phyloP scores from a whole-genome alignment of 495 filamentous ascomycete genomes.

The Xylaria cubensis region DNA sequence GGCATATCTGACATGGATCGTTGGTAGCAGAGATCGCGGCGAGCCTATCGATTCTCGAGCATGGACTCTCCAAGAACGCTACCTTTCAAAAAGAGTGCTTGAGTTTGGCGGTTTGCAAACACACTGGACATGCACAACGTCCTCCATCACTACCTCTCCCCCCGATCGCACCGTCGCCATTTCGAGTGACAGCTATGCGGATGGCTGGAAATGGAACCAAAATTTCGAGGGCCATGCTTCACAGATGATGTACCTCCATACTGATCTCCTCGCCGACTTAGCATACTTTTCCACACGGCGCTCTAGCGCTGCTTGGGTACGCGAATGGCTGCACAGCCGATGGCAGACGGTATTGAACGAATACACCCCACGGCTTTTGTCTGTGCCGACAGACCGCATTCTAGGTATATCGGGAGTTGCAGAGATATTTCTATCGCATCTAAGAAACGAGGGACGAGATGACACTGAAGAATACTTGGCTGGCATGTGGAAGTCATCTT shows the following conservation, averaged over 20 bases:
- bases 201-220: conserved; percentile 1
- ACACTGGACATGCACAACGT: background rate
- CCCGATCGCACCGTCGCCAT: background rate
- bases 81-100: background rate
- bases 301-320: background rate
- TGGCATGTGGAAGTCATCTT: background rate
- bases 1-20: background rate
- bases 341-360: background rate
- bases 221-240: background rate
- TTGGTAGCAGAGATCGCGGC: background rate
- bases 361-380: background rate
- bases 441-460: background rate
- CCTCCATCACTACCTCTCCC: background rate
- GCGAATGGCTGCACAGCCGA: background rate
- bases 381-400: background rate
- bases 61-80: conserved; percentile 1
- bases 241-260: background rate
- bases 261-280: background rate
- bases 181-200: background rate
- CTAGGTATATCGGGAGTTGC: background rate
- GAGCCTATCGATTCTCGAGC: conserved; percentile 3
- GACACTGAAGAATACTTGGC: background rate
- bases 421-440: background rate
- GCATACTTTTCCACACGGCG: background rate
- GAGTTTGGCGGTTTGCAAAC: background rate